Percentiles rank a stretch among this genome's conserved stretches.
Evolutionary conservation across 1,139 yeast species (phyloP).

Genomic region (Hanseniaspora uvarum): DNA sequence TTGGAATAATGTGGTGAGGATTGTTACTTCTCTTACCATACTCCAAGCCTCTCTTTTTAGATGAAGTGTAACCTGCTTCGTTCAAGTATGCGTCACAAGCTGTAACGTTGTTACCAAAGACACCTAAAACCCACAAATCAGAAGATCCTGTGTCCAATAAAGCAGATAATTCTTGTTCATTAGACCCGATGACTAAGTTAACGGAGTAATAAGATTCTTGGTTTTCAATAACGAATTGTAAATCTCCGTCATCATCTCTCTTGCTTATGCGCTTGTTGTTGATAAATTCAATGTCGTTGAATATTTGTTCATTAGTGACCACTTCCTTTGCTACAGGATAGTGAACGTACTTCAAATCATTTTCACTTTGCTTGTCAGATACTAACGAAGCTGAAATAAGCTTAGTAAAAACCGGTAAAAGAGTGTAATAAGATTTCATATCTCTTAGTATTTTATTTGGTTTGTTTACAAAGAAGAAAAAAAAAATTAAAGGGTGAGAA

Average conservation of each 20-base stretch:
- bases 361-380: neutral
- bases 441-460: neutral
- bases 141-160: constrained; percentile 41
- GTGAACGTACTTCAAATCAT: constrained; percentile 3
- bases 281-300: neutral
- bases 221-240: constrained; percentile 22
- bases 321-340: constrained; percentile 9
- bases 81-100: constrained; percentile 17
- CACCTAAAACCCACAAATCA: constrained; percentile 37
- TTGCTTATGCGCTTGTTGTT: constrained; percentile 3
- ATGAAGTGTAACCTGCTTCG: neutral
- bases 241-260: constrained; percentile 7
- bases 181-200: constrained; percentile 33
- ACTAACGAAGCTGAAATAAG: neutral
- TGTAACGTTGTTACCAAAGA: constrained; percentile 20
- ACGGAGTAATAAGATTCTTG: constrained; percentile 28
- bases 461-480: neutral
- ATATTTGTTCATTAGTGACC: neutral
- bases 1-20: constrained; percentile 8
- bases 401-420: neutral
- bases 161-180: constrained; percentile 31
- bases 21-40: neutral
- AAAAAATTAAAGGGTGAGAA: neutral
- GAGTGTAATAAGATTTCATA: neutral
- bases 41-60: neutral